Evolutionary conservation across 345 rosid genomes (phyloP), one percentile per base, ranked within the genome.

Genomic region (Syzygium aromaticum): DNA sequence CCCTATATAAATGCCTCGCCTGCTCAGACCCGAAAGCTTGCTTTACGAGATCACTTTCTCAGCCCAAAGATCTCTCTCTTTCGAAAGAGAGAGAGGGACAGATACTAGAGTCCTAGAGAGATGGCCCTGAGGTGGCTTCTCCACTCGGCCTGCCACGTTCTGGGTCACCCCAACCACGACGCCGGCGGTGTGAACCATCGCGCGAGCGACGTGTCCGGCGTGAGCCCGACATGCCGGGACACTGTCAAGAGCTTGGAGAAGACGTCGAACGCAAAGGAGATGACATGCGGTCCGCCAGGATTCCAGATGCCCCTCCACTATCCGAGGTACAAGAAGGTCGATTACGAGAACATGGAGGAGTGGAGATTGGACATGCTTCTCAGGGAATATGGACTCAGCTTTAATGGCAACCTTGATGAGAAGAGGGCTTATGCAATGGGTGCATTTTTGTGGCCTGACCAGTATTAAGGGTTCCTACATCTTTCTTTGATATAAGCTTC

Each of bases 271-370:
- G 54, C 30, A 52, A 43, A 54, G 83, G 80, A 80, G 21, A 43
- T 28, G 84, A 33, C 11, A 51, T 51, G 64, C 19, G 86, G 86
- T 49, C 94, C 27, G 67, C 84, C 86, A 54, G 93, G 92, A 54
- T 94, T 96, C 73, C 92, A 89, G 86, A 92, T 96, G 94, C 96
- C 97, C 11, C 89, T 96, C 52, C 97, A 95, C 85, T 96, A 93
- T 88, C 98, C 98, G 84, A 89, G 92, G 38, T 94, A 93, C 92
- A 89, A 86, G 23, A 95, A 93, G 87, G 88, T 73, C 1, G 95
- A 95, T 54, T 96, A 94, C 27, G 93, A 93, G 94, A 89, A 89
- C 88, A 96, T 96, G 97, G 97, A 95, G 88, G 96, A 93, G 85
- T 95, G 96, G 97, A 95, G 77, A 83, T 22, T 95, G 28, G 94